Evolutionary conservation across 352 stramenopile species (phyloP).

Genomic region (Phytophthora melonis): DNA sequence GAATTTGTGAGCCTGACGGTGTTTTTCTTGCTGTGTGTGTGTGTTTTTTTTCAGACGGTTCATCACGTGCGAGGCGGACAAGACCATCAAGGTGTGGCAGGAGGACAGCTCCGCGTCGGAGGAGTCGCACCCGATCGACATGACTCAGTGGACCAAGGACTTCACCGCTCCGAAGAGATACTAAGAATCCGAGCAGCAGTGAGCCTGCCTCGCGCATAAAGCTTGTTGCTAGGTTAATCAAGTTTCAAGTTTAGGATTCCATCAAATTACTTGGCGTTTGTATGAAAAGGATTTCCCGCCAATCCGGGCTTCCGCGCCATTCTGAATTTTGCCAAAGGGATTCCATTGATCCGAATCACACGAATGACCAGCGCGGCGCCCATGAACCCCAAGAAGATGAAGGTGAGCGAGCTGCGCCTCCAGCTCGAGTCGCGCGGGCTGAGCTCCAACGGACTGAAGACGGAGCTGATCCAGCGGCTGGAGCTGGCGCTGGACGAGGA

Average conservation of each 20-base stretch:
- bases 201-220: too few relatives aligned
- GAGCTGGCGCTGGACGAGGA: constrained; percentile 90
- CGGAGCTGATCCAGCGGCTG: constrained; percentile 90
- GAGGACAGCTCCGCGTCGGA: constrained; percentile 96
- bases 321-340: not conserved
- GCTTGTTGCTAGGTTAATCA: too few relatives aligned
- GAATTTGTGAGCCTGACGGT: constrained; percentile 2
- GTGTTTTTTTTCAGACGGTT: constrained; percentile 87
- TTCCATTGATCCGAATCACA: not conserved
- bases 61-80: constrained; percentile 99
- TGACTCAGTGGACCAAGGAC: constrained; percentile 97
- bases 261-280: not conserved
- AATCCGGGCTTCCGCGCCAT: not conserved
- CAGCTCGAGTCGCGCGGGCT: constrained; percentile 83
- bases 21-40: constrained; percentile 42
- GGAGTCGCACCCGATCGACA: constrained; percentile 98
- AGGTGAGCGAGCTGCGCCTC: constrained; percentile 89
- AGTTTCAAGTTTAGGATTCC: not conserved
- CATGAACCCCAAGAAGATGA: constrained; percentile 94
- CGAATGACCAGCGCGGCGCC: constrained; percentile 55
- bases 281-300: not conserved
- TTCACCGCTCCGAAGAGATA: constrained; percentile 87
- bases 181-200: constrained; percentile 33
- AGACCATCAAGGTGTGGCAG: constrained; percentile 99
- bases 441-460: constrained; percentile 89